Evolutionary conservation across 371 early-diverging fungal genomes (phyloP).

Genomic region (Mucor plumbeus): DNA sequence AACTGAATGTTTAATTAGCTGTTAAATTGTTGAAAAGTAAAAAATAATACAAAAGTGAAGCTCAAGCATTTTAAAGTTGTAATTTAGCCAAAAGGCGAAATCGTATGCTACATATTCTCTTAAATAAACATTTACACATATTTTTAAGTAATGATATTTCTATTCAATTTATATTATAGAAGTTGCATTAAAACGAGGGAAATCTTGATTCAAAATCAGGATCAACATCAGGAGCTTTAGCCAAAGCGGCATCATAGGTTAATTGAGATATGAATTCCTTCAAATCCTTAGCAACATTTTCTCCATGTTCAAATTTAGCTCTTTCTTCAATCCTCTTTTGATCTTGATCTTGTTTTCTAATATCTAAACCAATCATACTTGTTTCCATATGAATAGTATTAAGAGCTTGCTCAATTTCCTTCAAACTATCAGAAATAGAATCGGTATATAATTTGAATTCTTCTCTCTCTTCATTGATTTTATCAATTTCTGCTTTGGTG

Average conservation of each 20-base stretch:
- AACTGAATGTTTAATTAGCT: too few species aligned
- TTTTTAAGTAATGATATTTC: too few species aligned
- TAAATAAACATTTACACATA: too few species aligned
- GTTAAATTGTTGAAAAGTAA: too few species aligned
- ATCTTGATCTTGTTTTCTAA: conserved; percentile 48
- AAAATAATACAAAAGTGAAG: too few species aligned
- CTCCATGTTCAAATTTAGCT: conserved; percentile 47
- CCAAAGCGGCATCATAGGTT: conserved; percentile 42
- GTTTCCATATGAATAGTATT: conserved; percentile 47
- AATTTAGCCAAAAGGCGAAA: too few species aligned
- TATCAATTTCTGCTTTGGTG: conserved; percentile 48
- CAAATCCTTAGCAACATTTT: conserved; percentile 45
- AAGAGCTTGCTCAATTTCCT: conserved; percentile 43
- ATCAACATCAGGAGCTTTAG: conserved; percentile 55
- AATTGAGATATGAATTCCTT: conserved; percentile 48
- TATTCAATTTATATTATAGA: too few species aligned
- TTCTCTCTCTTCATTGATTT: conserved; percentile 57
- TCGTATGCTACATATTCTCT: too few species aligned
- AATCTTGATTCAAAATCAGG: conserved; percentile 55
- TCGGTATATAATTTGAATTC: conserved; percentile 54
- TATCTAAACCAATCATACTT: conserved; percentile 53
- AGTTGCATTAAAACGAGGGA: conserved; percentile 40
- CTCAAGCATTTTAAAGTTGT: too few species aligned
- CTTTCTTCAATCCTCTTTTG: conserved; percentile 52
- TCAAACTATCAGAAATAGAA: conserved; percentile 42